These are phyloP conservation scores for Sphaerulina populicola DNA, from an alignment of 2,329 filamentous ascomycete genomes.

Conservation along the genomic window DNA sequence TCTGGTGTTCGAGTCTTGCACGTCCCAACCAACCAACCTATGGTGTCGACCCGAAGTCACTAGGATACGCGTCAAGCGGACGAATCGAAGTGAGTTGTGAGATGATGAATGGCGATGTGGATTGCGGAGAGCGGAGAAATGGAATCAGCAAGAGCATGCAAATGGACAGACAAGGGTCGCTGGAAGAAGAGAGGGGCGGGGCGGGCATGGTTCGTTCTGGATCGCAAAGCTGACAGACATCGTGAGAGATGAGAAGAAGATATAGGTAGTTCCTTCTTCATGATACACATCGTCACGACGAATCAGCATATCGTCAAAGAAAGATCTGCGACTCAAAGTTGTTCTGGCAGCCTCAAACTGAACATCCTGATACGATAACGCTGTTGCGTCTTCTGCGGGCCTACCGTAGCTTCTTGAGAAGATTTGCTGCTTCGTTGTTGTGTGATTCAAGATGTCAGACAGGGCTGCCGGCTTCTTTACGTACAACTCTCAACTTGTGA, in stretches of 20 bases:
- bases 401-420: not conserved
- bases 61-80: conserved; percentile 6
- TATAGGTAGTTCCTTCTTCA: not conserved
- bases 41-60: not conserved
- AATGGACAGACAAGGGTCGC: not conserved
- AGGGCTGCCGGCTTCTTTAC: conserved; percentile 18
- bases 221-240: conserved; percentile 7
- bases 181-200: not conserved
- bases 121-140: conserved; percentile 9
- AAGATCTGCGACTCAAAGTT: not conserved
- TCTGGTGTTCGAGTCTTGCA: not conserved
- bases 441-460: conserved; percentile 17
- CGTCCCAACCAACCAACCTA: not conserved
- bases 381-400: conserved; percentile 3
- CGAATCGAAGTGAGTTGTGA: conserved; percentile 6
- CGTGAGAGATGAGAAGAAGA: conserved; percentile 2
- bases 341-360: not conserved
- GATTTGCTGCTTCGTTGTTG: no score
- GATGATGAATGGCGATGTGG: conserved; percentile 2
- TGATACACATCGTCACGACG: not conserved
- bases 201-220: not conserved
- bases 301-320: not conserved
- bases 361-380: conserved; percentile 1
- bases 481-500: conserved; percentile 22
- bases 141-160: not conserved